Evolutionary conservation across 2,329 filamentous ascomycete genomes (phyloP), one percentile per base, ranked within the genome.

Genomic region (Scytalidium lignicola): DNA sequence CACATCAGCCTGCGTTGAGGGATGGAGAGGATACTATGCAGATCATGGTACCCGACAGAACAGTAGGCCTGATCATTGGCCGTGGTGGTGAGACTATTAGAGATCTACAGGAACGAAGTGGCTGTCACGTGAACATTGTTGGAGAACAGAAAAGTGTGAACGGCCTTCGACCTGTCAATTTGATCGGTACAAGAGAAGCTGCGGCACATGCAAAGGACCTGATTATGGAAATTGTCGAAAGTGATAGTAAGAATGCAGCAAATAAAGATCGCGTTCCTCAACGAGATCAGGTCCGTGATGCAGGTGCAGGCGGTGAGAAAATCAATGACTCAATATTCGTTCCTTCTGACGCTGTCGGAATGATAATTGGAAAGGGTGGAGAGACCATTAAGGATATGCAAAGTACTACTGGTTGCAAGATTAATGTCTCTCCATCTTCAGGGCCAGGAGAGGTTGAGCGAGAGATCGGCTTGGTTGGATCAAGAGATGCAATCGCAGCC

Each of bases 371-470:
- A 56, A 95, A 95, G 74, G 88, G 89, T 49, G 90, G 90, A 56
- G 90, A 96, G 71, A 95, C 90, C 0, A 96, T 96, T 65, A 90
- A 91, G 56, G 89, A 95, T 58, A 95, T 96, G 85, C 90, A 96
- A 67, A 86, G 83, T 62, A 79, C 74, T 26, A 93, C 89, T 4
- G 87, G 88, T 42, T 96, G 91, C 78, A 95, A 95, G 73, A 95
- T 96, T 74, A 96, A 96, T 61, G 90, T 96, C 21, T 88, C 88
- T 26, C 88, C 88, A 61, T 85, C 89, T 7, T 85, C 83, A 29
- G 86, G 86, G 15, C 85, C 86, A 44, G 79, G 81, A 56, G 90
- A 95, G 63, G 79, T 83, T 50, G 85, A 93, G 66, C 84, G 90
- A 62, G 88, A 95, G 67, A 95, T 96, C 63, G 88, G 88, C 42